Conservation (phyloP, 768 basidiomycete genomes). For the Leucocoprinus birnbaumii region DNA sequence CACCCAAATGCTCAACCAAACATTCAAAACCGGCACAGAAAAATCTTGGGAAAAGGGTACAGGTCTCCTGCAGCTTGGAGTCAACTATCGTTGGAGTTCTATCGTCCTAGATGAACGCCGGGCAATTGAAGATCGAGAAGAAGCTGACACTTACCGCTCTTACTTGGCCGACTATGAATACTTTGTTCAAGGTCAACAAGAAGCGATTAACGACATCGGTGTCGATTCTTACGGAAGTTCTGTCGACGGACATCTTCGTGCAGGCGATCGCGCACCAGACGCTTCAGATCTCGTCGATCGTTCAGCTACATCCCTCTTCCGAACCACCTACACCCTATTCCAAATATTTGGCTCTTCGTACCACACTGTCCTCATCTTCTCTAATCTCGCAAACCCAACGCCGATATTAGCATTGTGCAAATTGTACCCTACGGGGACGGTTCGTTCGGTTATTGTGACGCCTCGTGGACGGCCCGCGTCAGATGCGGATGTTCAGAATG, state of each 20-base stretch:
- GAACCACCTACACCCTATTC: constrained; percentile 18
- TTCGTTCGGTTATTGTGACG: constrained; percentile 17
- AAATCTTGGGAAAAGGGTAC: constrained; percentile 20
- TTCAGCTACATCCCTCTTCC: constrained; percentile 8
- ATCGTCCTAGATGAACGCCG: constrained; percentile 42
- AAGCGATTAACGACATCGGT: constrained; percentile 4
- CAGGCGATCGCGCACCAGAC: constrained; percentile 47
- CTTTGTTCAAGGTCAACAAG: constrained; percentile 14
- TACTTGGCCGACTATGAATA: constrained; percentile 9
- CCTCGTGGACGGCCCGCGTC: constrained; percentile 1
- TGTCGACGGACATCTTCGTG: constrained; percentile 22
- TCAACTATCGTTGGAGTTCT: constrained; percentile 52
- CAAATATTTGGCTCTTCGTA: constrained; percentile 23
- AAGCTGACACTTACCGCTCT: constrained; percentile 14
- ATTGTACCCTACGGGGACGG: constrained; percentile 12
- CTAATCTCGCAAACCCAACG: constrained; percentile 13
- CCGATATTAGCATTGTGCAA: constrained; percentile 12
- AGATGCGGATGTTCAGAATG: not conserved
- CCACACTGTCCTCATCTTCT: constrained; percentile 34
- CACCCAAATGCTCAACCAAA: constrained; percentile 14
- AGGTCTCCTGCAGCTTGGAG: constrained; percentile 38
- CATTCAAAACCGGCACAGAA: constrained; percentile 1
- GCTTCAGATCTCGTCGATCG: constrained; percentile 24
- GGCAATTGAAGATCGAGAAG: constrained; percentile 11
- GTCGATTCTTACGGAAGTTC: constrained; percentile 22